Conservation (phyloP, 768 basidiomycete genomes). For the Boletus fagicola region DNA sequence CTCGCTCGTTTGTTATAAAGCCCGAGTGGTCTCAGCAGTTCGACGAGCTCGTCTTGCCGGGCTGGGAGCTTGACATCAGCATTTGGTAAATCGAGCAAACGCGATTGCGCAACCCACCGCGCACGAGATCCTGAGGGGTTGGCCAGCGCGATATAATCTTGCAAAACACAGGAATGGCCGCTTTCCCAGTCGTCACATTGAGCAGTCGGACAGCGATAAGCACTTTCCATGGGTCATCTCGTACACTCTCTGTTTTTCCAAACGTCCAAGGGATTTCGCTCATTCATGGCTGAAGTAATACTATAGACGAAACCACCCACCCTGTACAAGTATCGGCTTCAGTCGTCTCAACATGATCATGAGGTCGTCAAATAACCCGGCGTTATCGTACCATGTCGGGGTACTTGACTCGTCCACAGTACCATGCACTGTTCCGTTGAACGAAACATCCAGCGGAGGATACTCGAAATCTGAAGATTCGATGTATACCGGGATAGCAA, state of each 20-base stretch:
- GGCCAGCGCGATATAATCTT: constrained; percentile 56
- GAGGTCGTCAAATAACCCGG: constrained; percentile 3
- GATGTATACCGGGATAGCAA: constrained; percentile 3
- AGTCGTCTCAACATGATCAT: constrained; percentile 19
- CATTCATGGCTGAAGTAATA: neutral
- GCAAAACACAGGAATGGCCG: constrained; percentile 67
- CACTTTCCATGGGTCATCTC: constrained; percentile 65
- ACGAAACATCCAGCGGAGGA: neutral
- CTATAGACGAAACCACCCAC: constrained; percentile 11
- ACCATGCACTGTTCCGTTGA: neutral
- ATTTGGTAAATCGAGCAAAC: neutral
- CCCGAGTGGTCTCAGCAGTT: constrained; percentile 53
- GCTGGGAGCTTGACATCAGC: constrained; percentile 33
- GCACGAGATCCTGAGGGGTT: constrained; percentile 50
- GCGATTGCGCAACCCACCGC: constrained; percentile 40
- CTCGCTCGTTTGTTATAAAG: constrained; percentile 55
- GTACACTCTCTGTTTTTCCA: constrained; percentile 43
- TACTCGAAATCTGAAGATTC: constrained; percentile 8
- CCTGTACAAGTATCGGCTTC: constrained; percentile 33
- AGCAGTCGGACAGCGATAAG: constrained; percentile 65
- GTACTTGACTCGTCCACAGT: neutral
- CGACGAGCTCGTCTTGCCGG: constrained; percentile 41
- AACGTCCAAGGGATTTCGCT: neutral
- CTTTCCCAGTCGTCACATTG: constrained; percentile 65
- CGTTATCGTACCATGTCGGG: neutral